phyloP scores from a whole-genome alignment of 73 alveolate genomes.

The Diophrys appendiculata region DNA sequence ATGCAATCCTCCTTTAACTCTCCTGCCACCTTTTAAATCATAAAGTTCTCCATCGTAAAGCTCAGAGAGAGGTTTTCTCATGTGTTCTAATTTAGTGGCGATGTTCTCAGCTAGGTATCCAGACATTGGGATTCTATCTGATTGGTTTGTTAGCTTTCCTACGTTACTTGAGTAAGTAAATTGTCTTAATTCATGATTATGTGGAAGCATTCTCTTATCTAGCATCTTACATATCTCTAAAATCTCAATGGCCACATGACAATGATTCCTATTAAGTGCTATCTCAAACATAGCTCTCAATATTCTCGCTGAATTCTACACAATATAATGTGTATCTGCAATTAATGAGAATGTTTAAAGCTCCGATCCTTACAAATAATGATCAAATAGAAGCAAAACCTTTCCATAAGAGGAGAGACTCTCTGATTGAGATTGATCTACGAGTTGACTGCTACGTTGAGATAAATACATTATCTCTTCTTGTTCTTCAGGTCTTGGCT shows the following conservation, averaged over 20 bases:
- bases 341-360: slow-evolving; percentile 82
- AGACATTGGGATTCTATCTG: slow-evolving; percentile 68
- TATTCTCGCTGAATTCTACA: slow-evolving; percentile 95
- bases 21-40: slow-evolving; percentile 22
- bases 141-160: slow-evolving; percentile 67
- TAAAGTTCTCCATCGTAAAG: slow-evolving; percentile 64
- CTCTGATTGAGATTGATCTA: slow-evolving; percentile 57
- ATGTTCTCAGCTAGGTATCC: slow-evolving; percentile 84
- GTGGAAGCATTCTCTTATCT: slow-evolving; percentile 90
- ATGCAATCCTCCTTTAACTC: slow-evolving; percentile 44
- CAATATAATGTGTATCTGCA: slow-evolving; percentile 92
- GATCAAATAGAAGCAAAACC: slow-evolving; percentile 83
- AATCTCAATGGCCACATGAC: slow-evolving; percentile 77
- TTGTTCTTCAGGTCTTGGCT: slow-evolving; percentile 92
- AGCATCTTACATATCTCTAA: slow-evolving; percentile 81
- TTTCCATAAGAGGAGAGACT: slow-evolving; percentile 86
- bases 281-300: slow-evolving; percentile 97
- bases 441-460: slow-evolving; percentile 49
- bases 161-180: slow-evolving; percentile 76
- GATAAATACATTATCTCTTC: slow-evolving; percentile 78
- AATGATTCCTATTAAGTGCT: slow-evolving; percentile 87
- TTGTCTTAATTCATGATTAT: slow-evolving; percentile 87
- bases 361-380: slow-evolving; percentile 75
- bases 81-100: slow-evolving; percentile 68
- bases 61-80: slow-evolving; percentile 66